Conservation (phyloP, 2,329 filamentous ascomycete genomes). For the Fusarium miscanthi region DNA sequence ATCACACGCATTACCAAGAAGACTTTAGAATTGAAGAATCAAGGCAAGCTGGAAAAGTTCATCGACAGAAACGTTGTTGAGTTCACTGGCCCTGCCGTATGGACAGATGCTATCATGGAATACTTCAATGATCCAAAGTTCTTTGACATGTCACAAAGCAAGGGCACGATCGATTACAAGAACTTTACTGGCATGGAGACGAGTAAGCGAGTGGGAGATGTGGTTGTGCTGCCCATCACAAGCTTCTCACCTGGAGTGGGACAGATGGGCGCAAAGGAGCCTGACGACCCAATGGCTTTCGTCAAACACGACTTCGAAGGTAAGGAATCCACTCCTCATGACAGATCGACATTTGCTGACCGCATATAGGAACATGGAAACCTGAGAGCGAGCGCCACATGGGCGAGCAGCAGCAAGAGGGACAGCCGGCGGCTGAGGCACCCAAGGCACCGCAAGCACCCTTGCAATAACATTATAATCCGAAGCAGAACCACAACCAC, state of each 20-base stretch:
- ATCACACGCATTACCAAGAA: conserved; percentile 87
- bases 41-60: conserved; percentile 70
- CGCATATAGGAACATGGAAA: conserved; percentile 75
- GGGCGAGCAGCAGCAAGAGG: conserved; percentile 57
- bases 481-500: conserved; percentile 26
- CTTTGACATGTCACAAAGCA: conserved; percentile 81
- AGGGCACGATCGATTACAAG: conserved; percentile 81
- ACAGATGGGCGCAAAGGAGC: conserved; percentile 90
- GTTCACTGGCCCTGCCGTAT: conserved; percentile 92
- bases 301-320: conserved; percentile 98
- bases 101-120: conserved; percentile 91
- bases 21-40: conserved; percentile 77
- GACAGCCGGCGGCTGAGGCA: conserved; percentile 32
- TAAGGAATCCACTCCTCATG: conserved; percentile 53
- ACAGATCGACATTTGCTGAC: conserved; percentile 1
- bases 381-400: conserved; percentile 78
- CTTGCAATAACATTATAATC: conserved; percentile 33
- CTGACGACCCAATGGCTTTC: conserved; percentile 95
- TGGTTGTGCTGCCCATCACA: conserved; percentile 93
- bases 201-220: conserved; percentile 90
- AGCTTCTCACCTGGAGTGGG: conserved; percentile 95
- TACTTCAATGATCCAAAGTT: conserved; percentile 94
- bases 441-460: conserved; percentile 37
- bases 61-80: conserved; percentile 83
- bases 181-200: conserved; percentile 90